Evolutionary conservation across 2,329 filamentous ascomycete genomes (phyloP).

Genomic region (Atkinsonella hypoxylon): DNA sequence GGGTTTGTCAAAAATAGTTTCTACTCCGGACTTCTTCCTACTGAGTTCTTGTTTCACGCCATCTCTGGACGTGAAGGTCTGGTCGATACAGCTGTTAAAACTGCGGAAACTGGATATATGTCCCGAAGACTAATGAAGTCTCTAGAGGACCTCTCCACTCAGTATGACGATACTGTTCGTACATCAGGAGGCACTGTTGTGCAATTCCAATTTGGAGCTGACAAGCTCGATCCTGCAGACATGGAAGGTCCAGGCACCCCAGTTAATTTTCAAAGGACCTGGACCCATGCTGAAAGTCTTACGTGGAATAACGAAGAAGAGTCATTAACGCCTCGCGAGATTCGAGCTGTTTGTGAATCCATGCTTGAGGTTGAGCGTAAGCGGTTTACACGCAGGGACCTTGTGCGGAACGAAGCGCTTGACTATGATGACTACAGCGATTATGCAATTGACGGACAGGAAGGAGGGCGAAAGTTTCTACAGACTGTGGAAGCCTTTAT

Average conservation of each 20-base stretch:
- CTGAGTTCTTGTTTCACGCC: constrained; percentile 95
- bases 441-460: constrained; percentile 61
- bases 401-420: constrained; percentile 46
- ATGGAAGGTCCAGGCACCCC: constrained; percentile 94
- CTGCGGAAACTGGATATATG: constrained; percentile 98
- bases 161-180: constrained; percentile 89
- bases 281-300: constrained; percentile 62
- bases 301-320: constrained; percentile 71
- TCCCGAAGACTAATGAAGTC: constrained; percentile 97
- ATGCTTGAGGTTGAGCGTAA: constrained; percentile 57
- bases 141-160: constrained; percentile 81
- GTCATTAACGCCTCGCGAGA: constrained; percentile 62
- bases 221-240: constrained; percentile 89
- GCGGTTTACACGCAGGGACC: constrained; percentile 47
- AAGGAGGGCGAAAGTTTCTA: constrained; percentile 74
- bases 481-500: constrained; percentile 67
- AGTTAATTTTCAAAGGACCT: constrained; percentile 85
- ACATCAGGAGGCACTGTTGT: constrained; percentile 83
- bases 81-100: constrained; percentile 98
- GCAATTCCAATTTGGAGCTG: constrained; percentile 94
- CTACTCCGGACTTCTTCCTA: constrained; percentile 80
- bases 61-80: constrained; percentile 97
- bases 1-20: constrained; percentile 97
- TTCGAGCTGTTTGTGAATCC: constrained; percentile 54
- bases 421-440: constrained; percentile 59